Conservation (phyloP, 2,329 filamentous ascomycete genomes). For the Colletotrichum lindemuthianum region DNA sequence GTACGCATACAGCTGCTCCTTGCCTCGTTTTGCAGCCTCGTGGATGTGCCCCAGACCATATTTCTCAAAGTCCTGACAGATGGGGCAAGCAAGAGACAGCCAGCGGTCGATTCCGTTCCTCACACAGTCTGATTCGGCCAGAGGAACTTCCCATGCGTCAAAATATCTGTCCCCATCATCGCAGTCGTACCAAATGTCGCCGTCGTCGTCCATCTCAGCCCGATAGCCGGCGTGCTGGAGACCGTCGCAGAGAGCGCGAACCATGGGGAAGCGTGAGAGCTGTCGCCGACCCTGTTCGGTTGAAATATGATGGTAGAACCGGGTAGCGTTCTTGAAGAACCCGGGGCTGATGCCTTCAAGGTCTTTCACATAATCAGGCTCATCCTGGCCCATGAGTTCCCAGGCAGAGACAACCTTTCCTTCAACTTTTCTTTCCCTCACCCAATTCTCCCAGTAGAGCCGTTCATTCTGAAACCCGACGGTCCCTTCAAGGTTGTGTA, state of each 20-base stretch:
- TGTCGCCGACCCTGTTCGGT: not conserved
- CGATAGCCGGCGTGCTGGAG: constrained; percentile 29
- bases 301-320: not conserved
- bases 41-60: not conserved
- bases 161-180: constrained; percentile 33
- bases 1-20: not conserved
- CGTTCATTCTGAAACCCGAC: too few species aligned
- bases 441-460: too few species aligned
- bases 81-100: too few species aligned
- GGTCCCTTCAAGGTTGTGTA: too few species aligned
- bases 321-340: too few species aligned
- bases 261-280: not conserved
- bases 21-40: not conserved
- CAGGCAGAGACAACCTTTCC: too few species aligned
- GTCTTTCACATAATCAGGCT: too few species aligned
- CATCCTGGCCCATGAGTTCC: too few species aligned
- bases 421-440: too few species aligned
- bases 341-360: too few species aligned
- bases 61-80: not conserved
- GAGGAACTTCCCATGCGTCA: constrained; percentile 10
- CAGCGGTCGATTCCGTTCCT: too few species aligned
- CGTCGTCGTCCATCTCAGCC: constrained; percentile 27
- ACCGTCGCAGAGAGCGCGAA: constrained; percentile 18
- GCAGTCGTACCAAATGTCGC: constrained; percentile 37
- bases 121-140: not conserved